Conservation (phyloP, 1,139 yeast species). For the Kodamaea sp. region DNA sequence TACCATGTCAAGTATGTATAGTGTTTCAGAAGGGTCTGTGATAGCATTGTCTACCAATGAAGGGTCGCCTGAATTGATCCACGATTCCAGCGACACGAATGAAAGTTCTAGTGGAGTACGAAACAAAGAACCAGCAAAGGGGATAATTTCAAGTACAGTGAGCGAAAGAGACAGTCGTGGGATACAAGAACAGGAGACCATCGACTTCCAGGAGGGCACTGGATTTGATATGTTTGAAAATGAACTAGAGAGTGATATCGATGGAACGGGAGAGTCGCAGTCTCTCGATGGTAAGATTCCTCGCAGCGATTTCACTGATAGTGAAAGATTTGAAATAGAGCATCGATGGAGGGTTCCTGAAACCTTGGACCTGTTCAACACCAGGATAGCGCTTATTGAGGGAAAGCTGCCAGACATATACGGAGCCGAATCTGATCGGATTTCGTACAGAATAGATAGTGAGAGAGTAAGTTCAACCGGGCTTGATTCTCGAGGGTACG, state of each 20-base stretch:
- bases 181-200: neutral
- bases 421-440: neutral
- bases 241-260: conserved; percentile 5
- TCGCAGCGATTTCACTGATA: neutral
- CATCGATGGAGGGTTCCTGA: too few species aligned
- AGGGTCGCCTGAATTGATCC: neutral
- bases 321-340: neutral
- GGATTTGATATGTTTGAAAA: conserved; percentile 9
- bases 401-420: neutral
- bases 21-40: neutral
- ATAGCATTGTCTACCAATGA: neutral
- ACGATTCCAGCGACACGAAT: conserved; percentile 1
- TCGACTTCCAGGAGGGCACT: neutral
- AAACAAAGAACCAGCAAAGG: too few species aligned
- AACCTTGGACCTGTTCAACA: neutral
- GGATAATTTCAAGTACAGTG: too few species aligned
- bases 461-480: neutral
- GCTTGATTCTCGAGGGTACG: neutral
- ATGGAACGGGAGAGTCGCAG: neutral
- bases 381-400: neutral
- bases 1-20: conserved; percentile 4
- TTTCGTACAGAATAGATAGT: neutral
- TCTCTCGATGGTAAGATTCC: neutral
- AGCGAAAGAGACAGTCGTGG: neutral
- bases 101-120: conserved; percentile 3